Evolutionary conservation across 176 grass and related monocot genomes (phyloP), one percentile per base, ranked within the genome.

Genomic region (Rhynchospora breviuscula): DNA sequence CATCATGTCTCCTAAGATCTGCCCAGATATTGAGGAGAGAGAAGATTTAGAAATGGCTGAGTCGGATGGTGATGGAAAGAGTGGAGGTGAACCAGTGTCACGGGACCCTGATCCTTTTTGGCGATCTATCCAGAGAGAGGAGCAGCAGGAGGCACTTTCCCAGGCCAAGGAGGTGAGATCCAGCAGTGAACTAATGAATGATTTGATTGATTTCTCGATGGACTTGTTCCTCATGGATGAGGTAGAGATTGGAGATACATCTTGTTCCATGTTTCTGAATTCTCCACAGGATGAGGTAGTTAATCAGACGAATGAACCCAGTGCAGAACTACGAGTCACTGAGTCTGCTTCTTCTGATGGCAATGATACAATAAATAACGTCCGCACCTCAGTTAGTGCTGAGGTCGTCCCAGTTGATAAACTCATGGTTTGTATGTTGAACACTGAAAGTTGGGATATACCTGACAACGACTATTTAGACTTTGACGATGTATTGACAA

Each of bases 161-260:
- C 80, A 82, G 48, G 22, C 10, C 46, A 53, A 82, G 47, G 60
- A 26, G 21, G 80, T 43, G 7, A 49, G 44, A 82, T 51, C 58
- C 44, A 82, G 63, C 40, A 81, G 44, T 82, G 63, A 63, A 51
- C 15, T 66, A 33, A 82, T 82, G 44, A 67, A 66, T 51, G 80
- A 68, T 29, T 53, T 51, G 9, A 67, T 82, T 6, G 46, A 67
- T 66, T 82, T 67, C n/a, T 48, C 44, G 4, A 65, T 82, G 7
- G 80, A 82, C 59, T 82, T 81, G 29, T 62, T 81, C n/a, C 21
- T 81, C 11, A 81, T 81, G 10, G 58, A 81, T 81, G 79, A 81
- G 13, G 53, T 43, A 1, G 58, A 45, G 43, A 64, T 82, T 68
- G 40, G 33, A 26, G 61, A 52, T 82, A 82, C 80, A 65, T 67